Conservation (phyloP, 352 stramenopile species). For the Phytopythium cucurbitacearum region DNA sequence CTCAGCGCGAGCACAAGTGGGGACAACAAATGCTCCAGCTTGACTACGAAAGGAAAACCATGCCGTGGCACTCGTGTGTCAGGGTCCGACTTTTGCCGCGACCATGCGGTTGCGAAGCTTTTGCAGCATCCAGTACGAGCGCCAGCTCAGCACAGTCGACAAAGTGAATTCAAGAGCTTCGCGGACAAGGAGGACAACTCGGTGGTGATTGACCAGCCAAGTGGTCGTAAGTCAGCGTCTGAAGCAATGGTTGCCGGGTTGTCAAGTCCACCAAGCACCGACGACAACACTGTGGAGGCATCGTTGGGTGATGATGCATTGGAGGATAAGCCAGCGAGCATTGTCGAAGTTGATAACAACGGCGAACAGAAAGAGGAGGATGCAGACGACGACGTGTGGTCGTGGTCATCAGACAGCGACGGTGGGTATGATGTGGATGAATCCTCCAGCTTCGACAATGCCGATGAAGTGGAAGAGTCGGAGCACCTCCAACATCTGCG, state of each 20-base stretch:
- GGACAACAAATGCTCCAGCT: constrained; percentile 19
- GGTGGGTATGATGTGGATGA: constrained; percentile 37
- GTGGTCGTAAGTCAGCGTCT: no score
- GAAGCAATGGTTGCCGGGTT: no score
- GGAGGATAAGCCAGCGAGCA: background rate
- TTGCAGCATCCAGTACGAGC: no score
- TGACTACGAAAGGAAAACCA: constrained; percentile 39
- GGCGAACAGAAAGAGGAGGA: constrained; percentile 1
- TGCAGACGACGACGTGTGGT: constrained; percentile 13
- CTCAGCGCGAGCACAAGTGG: background rate
- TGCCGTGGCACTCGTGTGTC: constrained; percentile 26
- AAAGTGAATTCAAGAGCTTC: no score
- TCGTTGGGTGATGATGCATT: background rate
- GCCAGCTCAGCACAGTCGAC: no score
- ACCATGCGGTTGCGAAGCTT: constrained; percentile 16
- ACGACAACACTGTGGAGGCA: no score
- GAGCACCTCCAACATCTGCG: no score
- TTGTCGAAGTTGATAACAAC: background rate
- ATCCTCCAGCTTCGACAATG: constrained; percentile 22
- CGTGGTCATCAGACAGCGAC: constrained; percentile 25
- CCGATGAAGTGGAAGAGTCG: constrained; percentile 49
- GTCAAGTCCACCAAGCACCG: no score
- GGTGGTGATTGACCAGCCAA: no score
- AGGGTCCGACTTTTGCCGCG: constrained; percentile 30
- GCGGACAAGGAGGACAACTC: no score